Evolutionary conservation across 1,284 basidiomycete genomes (phyloP).

Genomic region (Peniophora sp.): DNA sequence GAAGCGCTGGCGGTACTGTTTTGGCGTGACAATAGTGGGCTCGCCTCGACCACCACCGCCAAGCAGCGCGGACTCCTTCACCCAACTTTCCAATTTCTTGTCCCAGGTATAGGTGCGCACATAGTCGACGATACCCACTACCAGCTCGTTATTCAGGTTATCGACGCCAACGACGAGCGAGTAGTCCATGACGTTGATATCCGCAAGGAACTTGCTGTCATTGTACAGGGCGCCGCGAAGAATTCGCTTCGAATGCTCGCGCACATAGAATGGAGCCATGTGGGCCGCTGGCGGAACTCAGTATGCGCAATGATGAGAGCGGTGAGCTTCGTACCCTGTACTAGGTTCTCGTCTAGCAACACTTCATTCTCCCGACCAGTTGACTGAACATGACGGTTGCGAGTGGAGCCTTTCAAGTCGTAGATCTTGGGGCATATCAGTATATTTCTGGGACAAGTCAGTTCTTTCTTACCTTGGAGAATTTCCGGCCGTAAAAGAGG

Average conservation of each 20-base stretch:
- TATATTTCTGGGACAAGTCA: not conserved
- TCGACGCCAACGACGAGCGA: conserved; percentile 95
- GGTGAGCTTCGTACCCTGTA: conserved; percentile 51
- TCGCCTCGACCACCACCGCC: conserved; percentile 77
- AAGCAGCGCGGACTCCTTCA: conserved; percentile 89
- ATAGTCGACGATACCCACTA: conserved; percentile 97
- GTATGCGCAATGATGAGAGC: not conserved
- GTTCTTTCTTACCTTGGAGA: conserved; percentile 59
- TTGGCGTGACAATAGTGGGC: conserved; percentile 87
- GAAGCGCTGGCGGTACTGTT: conserved; percentile 83
- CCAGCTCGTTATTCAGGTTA: conserved; percentile 72
- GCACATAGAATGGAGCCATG: conserved; percentile 82
- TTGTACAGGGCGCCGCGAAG: conserved; percentile 88
- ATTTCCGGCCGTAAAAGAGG: conserved; percentile 86
- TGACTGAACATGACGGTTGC: conserved; percentile 86
- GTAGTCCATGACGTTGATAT: conserved; percentile 99
- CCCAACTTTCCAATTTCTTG: conserved; percentile 96
- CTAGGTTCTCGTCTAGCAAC: conserved; percentile 88
- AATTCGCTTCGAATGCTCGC: conserved; percentile 93
- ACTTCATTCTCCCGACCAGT: conserved; percentile 93
- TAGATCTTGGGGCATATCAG: conserved; percentile 58
- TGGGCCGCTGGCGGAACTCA: conserved; percentile 45
- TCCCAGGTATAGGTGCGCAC: conserved; percentile 96
- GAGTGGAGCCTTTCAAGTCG: conserved; percentile 89
- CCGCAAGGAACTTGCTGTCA: conserved; percentile 90